A percentile compares a stretch with the other conserved stretches of the same genome.
phyloP scores from a whole-genome alignment of 1,284 basidiomycete species.

The Coniferiporia weirii region DNA sequence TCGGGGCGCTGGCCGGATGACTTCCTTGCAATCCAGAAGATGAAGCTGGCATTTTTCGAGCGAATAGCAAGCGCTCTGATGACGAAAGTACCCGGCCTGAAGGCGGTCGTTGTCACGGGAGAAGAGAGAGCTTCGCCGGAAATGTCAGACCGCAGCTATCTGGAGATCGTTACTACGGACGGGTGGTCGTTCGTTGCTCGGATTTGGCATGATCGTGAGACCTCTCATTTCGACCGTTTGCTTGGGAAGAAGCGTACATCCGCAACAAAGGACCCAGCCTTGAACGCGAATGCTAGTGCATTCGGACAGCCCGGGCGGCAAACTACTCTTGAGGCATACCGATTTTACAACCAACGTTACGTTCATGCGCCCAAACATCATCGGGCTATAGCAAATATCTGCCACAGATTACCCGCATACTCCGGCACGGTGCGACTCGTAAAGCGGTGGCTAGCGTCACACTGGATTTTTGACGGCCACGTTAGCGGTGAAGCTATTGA shows the following conservation, averaged over 20 bases:
- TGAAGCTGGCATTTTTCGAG: conserved; percentile 92
- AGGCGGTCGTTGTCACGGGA: conserved; percentile 55
- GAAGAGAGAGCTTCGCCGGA: conserved; percentile 43
- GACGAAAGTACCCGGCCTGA: conserved; percentile 44
- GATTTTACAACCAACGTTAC: conserved; percentile 66
- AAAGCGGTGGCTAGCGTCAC: conserved; percentile 89
- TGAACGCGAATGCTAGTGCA: conserved; percentile 21
- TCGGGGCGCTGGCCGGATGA: conserved; percentile 96
- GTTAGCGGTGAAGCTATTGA: conserved; percentile 79
- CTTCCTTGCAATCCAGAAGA: conserved; percentile 86
- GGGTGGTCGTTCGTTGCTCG: conserved; percentile 86
- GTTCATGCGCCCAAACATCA: conserved; percentile 82
- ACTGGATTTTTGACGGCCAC: conserved; percentile 77
- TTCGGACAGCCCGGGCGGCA: conserved; percentile 43
- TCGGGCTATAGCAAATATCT: conserved; percentile 73
- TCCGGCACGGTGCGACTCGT: conserved; percentile 81
- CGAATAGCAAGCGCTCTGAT: conserved; percentile 64
- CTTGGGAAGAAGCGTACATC: conserved; percentile 40
- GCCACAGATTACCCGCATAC: conserved; percentile 77
- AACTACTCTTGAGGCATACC: conserved; percentile 59
- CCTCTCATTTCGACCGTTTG: conserved; percentile 71
- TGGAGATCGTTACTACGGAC: conserved; percentile 77
- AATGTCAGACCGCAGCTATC: conserved; percentile 63
- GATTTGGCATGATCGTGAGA: conserved; percentile 89
- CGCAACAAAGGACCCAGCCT: conserved; percentile 31